Base-by-base conservation (phyloP, 371 early-diverging fungal genomes). In the Mucor lusitanicus region DNA sequence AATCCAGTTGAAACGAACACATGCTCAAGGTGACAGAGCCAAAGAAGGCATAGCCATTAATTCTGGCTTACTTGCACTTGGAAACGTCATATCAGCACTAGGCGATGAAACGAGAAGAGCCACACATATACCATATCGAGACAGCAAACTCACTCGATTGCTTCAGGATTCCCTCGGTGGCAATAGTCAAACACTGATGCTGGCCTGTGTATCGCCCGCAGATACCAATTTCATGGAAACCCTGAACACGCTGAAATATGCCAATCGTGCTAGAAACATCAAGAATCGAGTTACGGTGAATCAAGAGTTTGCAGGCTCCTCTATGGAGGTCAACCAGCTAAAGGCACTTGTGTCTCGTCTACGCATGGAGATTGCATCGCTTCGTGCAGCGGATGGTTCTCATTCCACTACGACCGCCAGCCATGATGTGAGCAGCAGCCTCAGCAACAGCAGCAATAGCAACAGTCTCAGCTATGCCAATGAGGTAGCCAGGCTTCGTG, bases 21-120 rank as follows among this genome's bases (percentile, higher is more conserved):
- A 92, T 59, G 96, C 98, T 2, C 91, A 89, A 53, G 99, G 98
- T 19, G 97, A 94, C 37, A 87, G 95, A 55, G 93, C 92, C 30
- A 94, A 92, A 79, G 99, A 99, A 78, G 95, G 97, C 30, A 99
- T 98, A 61, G 88, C 92, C 39, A 99, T 99, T 70, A 99, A 99
- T 80, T 89, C 92, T 15, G 99, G 99, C 6, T 86, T 99, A 9
- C 85, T 99, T 61, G 97, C 97, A 0, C 86, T 99, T 15, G 99
- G 99, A 68, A 99, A 99, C 76, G 99, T 99, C 23, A 99, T 99
- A 37, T 93, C 93, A n/a, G 99, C 99, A 1, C 83, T 99, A 19
- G 78, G 78, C 2, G 98, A 97, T 72, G 87, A 92, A 61, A 72
- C 84, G 57, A 76, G 88, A 59, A 67, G 70, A 40, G 68, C 70